Conservation (phyloP, 495 filamentous ascomycete species). For the Opeltia flavorubescens region DNA sequence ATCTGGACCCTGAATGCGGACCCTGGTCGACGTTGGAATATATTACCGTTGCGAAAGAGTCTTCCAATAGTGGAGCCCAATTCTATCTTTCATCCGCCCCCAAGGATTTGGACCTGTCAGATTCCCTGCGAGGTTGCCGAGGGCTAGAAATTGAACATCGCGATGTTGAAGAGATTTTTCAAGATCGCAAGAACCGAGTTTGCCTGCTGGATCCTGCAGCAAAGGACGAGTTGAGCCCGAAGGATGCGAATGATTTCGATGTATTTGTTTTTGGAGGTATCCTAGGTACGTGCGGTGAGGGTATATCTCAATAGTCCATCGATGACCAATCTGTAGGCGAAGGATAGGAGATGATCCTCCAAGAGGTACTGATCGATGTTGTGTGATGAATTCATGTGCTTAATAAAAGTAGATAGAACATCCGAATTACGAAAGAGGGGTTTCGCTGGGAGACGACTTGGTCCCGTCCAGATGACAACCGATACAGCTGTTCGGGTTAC, state of each 20-base stretch:
- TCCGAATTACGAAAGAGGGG: slow-evolving; percentile 87
- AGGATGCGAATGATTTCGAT: slow-evolving; percentile 71
- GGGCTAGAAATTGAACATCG: slow-evolving; percentile 52
- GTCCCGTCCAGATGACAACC: slow-evolving; percentile 94
- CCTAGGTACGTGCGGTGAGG: slow-evolving; percentile 48
- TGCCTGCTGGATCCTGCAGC: slow-evolving; percentile 86
- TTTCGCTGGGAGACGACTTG: slow-evolving; percentile 74
- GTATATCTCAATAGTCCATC: neutral
- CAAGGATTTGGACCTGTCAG: slow-evolving; percentile 48
- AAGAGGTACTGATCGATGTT: slow-evolving; percentile 66
- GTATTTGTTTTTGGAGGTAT: slow-evolving; percentile 94
- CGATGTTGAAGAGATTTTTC: slow-evolving; percentile 68
- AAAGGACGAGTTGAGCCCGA: slow-evolving; percentile 61
- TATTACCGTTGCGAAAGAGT: slow-evolving; percentile 68
- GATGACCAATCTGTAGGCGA: slow-evolving; percentile 8
- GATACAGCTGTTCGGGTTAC: slow-evolving; percentile 94
- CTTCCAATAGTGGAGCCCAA: slow-evolving; percentile 43
- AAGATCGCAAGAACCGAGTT: slow-evolving; percentile 48
- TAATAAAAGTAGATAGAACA: slow-evolving; percentile 73
- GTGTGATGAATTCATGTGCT: no score
- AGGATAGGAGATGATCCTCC: slow-evolving; percentile 80
- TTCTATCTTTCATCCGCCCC: slow-evolving; percentile 85
- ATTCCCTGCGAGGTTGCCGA: slow-evolving; percentile 38
- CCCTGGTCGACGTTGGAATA: slow-evolving; percentile 90
- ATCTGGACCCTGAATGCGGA: slow-evolving; percentile 87